phyloP scores from a whole-genome alignment of 768 basidiomycete species.

The Hirschioporus abietinus region DNA sequence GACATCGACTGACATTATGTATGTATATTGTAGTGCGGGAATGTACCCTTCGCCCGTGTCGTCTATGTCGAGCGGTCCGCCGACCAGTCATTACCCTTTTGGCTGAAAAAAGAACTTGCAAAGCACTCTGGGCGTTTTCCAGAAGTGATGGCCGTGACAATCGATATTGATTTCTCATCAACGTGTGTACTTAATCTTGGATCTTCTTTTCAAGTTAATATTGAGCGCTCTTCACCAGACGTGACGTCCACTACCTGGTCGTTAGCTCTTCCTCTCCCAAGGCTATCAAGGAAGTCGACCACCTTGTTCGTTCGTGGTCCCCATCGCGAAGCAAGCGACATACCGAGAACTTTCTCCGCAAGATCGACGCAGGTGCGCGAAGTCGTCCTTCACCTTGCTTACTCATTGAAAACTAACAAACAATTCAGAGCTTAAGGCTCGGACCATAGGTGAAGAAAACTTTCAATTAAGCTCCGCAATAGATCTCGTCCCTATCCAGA shows the following conservation, averaged over 20 bases:
- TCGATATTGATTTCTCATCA: conserved; percentile 34
- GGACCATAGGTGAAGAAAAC: not conserved
- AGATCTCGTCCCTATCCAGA: not conserved
- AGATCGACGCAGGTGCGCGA: not conserved
- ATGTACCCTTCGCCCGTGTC: conserved; percentile 28
- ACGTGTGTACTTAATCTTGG: not conserved
- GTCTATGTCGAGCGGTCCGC: conserved; percentile 34
- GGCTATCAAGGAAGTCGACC: not conserved
- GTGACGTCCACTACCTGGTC: not conserved
- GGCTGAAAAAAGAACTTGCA: conserved; percentile 23
- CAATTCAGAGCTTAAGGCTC: not conserved
- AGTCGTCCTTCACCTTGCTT: not conserved
- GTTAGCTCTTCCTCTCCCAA: not conserved
- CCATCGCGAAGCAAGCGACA: not conserved
- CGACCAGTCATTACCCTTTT: conserved; percentile 37
- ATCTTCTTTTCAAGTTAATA: too few species aligned
- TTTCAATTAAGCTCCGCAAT: not conserved
- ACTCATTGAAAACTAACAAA: not conserved
- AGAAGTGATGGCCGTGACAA: conserved; percentile 32
- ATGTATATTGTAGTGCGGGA: conserved; percentile 23
- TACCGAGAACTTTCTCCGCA: not conserved
- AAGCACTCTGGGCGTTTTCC: conserved; percentile 30
- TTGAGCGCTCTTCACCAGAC: not conserved
- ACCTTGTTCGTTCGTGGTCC: not conserved
- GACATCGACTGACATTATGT: not conserved